Conservation (phyloP, 2,329 filamentous ascomycete species). For the Hypoxylon sp. region DNA sequence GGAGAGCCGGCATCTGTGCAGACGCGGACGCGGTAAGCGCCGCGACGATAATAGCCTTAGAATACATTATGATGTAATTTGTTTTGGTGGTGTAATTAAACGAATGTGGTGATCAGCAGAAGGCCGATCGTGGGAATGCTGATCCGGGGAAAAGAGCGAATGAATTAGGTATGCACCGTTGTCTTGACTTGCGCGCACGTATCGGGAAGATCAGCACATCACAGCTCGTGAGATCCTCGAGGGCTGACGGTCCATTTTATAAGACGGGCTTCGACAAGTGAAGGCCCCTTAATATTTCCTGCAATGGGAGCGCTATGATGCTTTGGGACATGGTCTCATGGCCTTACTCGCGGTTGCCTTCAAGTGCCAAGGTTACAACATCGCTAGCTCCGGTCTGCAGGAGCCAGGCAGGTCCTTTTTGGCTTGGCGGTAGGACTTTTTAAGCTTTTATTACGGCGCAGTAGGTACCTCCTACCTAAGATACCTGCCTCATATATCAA, state of each 20-base stretch:
- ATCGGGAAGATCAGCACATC: slow-evolving; percentile 13
- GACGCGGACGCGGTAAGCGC: slow-evolving; percentile 32
- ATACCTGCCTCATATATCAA: background rate
- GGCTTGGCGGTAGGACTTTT: slow-evolving; percentile 4
- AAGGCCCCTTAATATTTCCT: slow-evolving; percentile 30
- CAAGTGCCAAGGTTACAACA: slow-evolving; percentile 24
- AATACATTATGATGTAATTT: slow-evolving; percentile 33
- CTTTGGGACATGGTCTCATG: slow-evolving; percentile 28
- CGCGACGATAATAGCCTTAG: slow-evolving; percentile 31
- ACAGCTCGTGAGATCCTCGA: slow-evolving; percentile 16
- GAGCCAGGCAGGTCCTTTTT: slow-evolving; percentile 20
- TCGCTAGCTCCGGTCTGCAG: slow-evolving; percentile 23
- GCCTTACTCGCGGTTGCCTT: slow-evolving; percentile 24
- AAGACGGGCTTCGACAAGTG: slow-evolving; percentile 12
- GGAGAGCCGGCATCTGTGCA: slow-evolving; percentile 20
- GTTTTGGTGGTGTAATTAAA: slow-evolving; percentile 22
- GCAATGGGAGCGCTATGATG: slow-evolving; percentile 28
- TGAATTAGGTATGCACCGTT: slow-evolving; percentile 8
- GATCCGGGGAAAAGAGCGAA: slow-evolving; percentile 8
- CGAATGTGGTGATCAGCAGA: slow-evolving; percentile 29
- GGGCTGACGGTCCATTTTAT: slow-evolving; percentile 35
- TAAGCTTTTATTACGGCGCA: slow-evolving; percentile 1
- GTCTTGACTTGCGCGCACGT: slow-evolving; percentile 26
- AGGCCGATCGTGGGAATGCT: slow-evolving; percentile 15
- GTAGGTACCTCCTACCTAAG: background rate